phyloP scores from a whole-genome alignment of 192 early-diverging fungal genomes.

The Linnemannia exigua region DNA sequence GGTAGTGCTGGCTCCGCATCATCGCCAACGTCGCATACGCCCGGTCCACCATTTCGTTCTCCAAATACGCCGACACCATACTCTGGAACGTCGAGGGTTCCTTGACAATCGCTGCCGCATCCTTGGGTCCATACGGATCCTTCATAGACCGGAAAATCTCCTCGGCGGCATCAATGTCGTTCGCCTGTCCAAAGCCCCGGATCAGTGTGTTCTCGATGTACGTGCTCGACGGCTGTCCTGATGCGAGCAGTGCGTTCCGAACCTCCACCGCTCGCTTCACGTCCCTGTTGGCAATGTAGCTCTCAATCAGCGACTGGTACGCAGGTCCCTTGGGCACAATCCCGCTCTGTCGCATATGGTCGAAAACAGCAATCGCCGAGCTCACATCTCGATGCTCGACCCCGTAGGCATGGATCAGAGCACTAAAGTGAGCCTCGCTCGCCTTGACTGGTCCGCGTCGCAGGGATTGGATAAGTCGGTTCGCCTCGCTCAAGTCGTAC shows the following conservation, averaged over 20 bases:
- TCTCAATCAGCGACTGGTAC: constrained; percentile 70
- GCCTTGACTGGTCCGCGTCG: constrained; percentile 55
- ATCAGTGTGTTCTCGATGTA: constrained; percentile 74
- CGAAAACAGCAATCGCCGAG: constrained; percentile 58
- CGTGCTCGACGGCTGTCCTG: constrained; percentile 58
- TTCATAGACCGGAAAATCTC: constrained; percentile 64
- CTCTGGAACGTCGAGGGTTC: constrained; percentile 73
- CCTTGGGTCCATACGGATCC: constrained; percentile 50
- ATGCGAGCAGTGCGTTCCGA: constrained; percentile 57
- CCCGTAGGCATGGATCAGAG: constrained; percentile 70
- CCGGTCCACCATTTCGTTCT: constrained; percentile 55
- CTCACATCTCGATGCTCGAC: constrained; percentile 62
- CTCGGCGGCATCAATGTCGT: constrained; percentile 57
- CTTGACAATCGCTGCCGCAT: constrained; percentile 51
- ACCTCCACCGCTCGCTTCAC: constrained; percentile 59
- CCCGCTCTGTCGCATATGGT: constrained; percentile 50
- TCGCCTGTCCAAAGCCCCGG: constrained; percentile 64
- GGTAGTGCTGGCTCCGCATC: constrained; percentile 48
- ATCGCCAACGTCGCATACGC: constrained; percentile 44
- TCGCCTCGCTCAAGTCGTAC: constrained; percentile 68
- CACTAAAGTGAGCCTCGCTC: constrained; percentile 65
- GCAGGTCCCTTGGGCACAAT: constrained; percentile 63
- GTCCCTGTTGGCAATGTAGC: constrained; percentile 59
- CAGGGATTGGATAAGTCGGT: constrained; percentile 61
- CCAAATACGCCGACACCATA: constrained; percentile 68